phyloP scores from a whole-genome alignment of 345 rosid genomes.

The Luvunga scandens region DNA sequence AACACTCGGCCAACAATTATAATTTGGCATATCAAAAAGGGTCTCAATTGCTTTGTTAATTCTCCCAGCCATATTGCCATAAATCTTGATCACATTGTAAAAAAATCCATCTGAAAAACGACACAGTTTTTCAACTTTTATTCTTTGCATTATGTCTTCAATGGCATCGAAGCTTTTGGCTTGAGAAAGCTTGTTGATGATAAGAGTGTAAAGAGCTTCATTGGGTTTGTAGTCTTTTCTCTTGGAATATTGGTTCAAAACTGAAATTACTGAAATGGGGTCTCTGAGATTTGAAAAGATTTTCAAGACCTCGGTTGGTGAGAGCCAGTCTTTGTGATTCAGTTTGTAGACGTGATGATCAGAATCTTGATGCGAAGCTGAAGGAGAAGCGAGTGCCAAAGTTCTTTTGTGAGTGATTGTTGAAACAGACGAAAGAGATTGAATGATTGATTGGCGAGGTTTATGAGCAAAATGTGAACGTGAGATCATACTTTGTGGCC shows the following conservation, averaged over 20 bases:
- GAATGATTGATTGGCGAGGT: not conserved
- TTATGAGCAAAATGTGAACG: not conserved
- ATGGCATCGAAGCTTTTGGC: slow-evolving; percentile 68
- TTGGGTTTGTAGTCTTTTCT: slow-evolving; percentile 80
- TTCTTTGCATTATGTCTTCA: slow-evolving; percentile 46
- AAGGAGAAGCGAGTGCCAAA: not conserved
- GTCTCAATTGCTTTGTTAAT: slow-evolving; percentile 60
- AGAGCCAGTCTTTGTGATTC: slow-evolving; percentile 80
- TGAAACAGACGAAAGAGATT: not conserved
- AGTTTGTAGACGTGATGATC: slow-evolving; percentile 33
- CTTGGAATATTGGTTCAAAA: slow-evolving; percentile 53
- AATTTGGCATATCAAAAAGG: slow-evolving; percentile 64
- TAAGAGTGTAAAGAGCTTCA: slow-evolving; percentile 56
- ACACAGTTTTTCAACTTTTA: slow-evolving; percentile 43
- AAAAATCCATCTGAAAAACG: slow-evolving; percentile 74
- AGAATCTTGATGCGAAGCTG: not conserved
- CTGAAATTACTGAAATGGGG: slow-evolving; percentile 43
- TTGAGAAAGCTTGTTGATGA: slow-evolving; percentile 53
- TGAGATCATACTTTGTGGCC: not conserved
- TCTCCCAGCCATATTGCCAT: slow-evolving; percentile 65
- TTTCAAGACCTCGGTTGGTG: slow-evolving; percentile 60
- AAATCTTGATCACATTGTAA: slow-evolving; percentile 62
- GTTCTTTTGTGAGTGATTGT: not conserved
- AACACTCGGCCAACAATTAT: slow-evolving; percentile 65
- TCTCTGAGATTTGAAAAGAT: slow-evolving; percentile 54